Conservation (phyloP, 495 filamentous ascomycete genomes). For the Xylaria curta region DNA sequence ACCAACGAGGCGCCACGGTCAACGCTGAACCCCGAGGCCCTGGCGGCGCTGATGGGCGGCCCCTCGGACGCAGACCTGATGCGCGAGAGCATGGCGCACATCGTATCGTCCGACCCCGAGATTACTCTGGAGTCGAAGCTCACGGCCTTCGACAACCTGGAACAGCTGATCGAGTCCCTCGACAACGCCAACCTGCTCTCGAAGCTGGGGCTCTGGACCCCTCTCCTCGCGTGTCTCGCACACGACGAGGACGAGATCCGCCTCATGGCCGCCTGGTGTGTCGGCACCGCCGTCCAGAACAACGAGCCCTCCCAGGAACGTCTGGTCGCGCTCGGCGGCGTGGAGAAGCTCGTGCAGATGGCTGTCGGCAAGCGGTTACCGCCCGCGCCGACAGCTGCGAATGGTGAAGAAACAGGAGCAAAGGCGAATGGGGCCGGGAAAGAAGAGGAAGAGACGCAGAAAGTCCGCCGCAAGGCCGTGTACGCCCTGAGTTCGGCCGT, state of each 20-base stretch:
- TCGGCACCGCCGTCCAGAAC: constrained; percentile 95
- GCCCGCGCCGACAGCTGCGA: neutral
- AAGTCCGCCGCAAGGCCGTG: constrained; percentile 83
- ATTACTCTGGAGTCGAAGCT: constrained; percentile 76
- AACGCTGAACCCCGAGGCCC: constrained; percentile 65
- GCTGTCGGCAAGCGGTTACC: constrained; percentile 51
- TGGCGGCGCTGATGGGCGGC: constrained; percentile 75
- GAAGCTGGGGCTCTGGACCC: constrained; percentile 78
- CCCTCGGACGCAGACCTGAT: constrained; percentile 91
- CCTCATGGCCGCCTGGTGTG: constrained; percentile 87
- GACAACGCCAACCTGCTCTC: constrained; percentile 96
- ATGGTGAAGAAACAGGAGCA: constrained; percentile 23
- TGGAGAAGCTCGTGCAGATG: constrained; percentile 71
- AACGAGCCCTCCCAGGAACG: constrained; percentile 83
- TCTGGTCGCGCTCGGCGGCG: constrained; percentile 71
- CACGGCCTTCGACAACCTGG: constrained; percentile 94
- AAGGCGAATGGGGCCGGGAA: constrained; percentile 20
- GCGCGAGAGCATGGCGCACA: constrained; percentile 77
- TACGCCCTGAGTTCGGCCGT: constrained; percentile 83
- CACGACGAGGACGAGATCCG: constrained; percentile 74
- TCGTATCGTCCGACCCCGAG: constrained; percentile 64
- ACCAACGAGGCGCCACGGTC: constrained; percentile 41
- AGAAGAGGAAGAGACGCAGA: constrained; percentile 59
- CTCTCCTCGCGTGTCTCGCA: constrained; percentile 70
- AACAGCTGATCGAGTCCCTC: constrained; percentile 86